Base-by-base conservation (phyloP, 495 filamentous ascomycete species). In the Aspergillus sclerotiicarbonarius region DNA sequence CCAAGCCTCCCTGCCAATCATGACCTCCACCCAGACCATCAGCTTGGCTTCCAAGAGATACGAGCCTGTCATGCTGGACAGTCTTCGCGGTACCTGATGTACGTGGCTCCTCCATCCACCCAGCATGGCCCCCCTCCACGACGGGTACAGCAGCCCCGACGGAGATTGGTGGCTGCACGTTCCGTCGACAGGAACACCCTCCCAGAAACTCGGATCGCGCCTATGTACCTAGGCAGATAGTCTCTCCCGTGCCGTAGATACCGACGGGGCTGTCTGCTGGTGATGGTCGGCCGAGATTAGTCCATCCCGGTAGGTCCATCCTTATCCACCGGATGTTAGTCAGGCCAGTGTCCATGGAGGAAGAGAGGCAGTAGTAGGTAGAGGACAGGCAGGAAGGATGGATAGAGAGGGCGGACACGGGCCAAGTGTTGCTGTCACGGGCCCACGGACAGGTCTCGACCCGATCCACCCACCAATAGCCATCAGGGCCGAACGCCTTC, bases 371-470 rank as follows among this genome's bases (percentile, higher is more conserved):
- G 29, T 15, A 31, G 13, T 6, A 12, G 9, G 30, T 21, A 30
- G 46, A 31, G 2, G 16, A 20, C 15, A 30, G 30, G 21, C 7
- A 12, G 13, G 45, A 47, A 19, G 18, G 45, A 47, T 1, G 13
- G 20, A 49, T 15, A 5, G 41, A 13, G 19, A n/a, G 41, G 13
- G 32, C n/a, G 58, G 57, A 63, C 61, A 63, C 55, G 52, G 60
- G 58, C 57, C 54, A 60, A 60, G 54, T 43, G 61, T 63, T 60
- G 61, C 52, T 61, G 50, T 54, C 51, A 50, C 39, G 46, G 57
- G 41, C 48, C 47, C 47, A 50, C 47, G 47, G 18, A 25, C 29
- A 50, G 54, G 61, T 60, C 61, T 48, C 39, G 61, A 60, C 57
- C 61, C 51, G 32, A 13, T 18, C 35, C 51, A 35, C 25, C 58